A percentile compares a stretch with the other conserved stretches of the same genome.
Conservation (phyloP, 208 protist species). For the Trypanosoma boissoni region DNA sequence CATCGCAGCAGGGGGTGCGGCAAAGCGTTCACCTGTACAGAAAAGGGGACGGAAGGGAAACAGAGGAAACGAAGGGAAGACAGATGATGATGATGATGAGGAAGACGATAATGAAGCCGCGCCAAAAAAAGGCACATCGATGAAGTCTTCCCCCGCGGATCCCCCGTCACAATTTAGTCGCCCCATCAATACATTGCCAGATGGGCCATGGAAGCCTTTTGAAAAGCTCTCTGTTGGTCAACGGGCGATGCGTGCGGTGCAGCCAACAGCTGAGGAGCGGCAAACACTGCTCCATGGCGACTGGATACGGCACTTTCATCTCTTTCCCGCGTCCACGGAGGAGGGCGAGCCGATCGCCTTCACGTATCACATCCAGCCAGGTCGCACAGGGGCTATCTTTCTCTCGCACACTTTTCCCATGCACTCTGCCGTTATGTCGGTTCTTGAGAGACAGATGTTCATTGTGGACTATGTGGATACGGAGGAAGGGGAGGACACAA, state of each 20-base stretch:
- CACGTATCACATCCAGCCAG: conserved; percentile 82
- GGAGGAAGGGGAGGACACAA: conserved; percentile 41
- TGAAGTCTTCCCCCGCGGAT: neutral
- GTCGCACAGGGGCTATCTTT: conserved; percentile 81
- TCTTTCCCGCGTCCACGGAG: conserved; percentile 46
- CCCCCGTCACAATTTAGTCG: conserved; percentile 17
- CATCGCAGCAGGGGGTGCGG: no score
- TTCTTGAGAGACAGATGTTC: conserved; percentile 78
- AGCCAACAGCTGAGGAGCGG: conserved; percentile 81
- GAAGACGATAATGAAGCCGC: no score
- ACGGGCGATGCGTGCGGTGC: conserved; percentile 17
- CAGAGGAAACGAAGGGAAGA: no score
- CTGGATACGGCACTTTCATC: conserved; percentile 85
- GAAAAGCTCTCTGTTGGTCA: conserved; percentile 47
- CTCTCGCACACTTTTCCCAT: conserved; percentile 63
- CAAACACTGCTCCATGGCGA: conserved; percentile 65
- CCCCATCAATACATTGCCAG: conserved; percentile 42
- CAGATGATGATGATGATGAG: no score
- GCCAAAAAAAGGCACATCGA: no score
- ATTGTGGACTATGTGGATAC: conserved; percentile 69
- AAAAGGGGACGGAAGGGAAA: no score
- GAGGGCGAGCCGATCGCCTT: conserved; percentile 59
- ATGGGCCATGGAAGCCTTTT: conserved; percentile 76
- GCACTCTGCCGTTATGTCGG: conserved; percentile 82
- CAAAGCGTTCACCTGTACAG: no score